Base-by-base conservation (phyloP, 176 grass and related monocot species). In the Rhipidocladum racemiflorum region DNA sequence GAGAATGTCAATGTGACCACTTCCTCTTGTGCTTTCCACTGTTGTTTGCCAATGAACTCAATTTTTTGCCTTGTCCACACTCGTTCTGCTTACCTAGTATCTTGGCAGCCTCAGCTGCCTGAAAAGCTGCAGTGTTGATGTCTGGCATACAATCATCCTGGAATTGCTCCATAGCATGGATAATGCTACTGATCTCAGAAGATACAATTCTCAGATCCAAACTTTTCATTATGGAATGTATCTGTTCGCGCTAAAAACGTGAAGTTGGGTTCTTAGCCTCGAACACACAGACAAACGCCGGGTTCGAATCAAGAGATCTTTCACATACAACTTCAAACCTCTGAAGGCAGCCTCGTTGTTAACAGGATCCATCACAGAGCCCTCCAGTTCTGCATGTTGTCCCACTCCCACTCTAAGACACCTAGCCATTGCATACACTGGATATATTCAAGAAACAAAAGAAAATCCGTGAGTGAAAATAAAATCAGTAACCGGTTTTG, bases 131-230 rank as follows among this genome's bases (percentile, higher is more conserved):
- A 75, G 42, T 51, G 28, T 66, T 68, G 36, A 92, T 30, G n/a
- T 68, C 80, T 85, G 65, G 65, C 76, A 75, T 27, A 36, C 6
- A 68, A 59, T 79, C 40, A 28, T 54, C 43, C 67, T 64, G 59
- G 70, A 50, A 83, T 79, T 83, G 69, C 43, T 89, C 65, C 64
- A 96, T 65, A 46, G 70, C 88, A 82, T 77, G 7, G 27, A 91
- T 35, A 38, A 96, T 87, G 59, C 42, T 87, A 29, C 21, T 61
- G 60, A 91, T 87, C 85, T 96, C 93, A 79, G 88, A 96, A 83
- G 80, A 91, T 75, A 89, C 93, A 23, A 76, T 86, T 40, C 62
- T 84, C 3, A 70, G 55, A 70, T 96, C 80, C 17, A 96, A 53
- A 59, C 5, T 84, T 85, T 75, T 83, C 86, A 91, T 91, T 76